A percentile compares a stretch with the other conserved stretches of the same genome.
These are phyloP conservation scores for Wickerhamomyces canadensis DNA, from an alignment of 805 yeast genomes.

Conservation along the genomic window DNA sequence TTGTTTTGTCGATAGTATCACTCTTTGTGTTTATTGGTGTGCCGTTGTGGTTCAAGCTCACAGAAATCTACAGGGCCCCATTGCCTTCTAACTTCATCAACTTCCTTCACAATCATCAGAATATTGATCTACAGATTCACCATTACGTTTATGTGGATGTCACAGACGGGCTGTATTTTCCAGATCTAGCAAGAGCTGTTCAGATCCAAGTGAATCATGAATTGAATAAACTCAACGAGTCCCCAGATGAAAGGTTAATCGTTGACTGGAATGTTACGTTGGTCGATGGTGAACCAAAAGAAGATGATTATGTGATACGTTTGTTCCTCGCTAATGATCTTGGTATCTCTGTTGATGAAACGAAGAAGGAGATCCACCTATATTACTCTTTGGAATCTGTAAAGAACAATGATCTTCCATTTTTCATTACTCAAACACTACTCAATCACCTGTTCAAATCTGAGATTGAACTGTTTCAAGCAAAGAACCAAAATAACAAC, in stretches of 20 bases:
- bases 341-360: constrained; percentile 39
- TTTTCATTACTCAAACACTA: constrained; percentile 47
- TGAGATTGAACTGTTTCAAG: constrained; percentile 30
- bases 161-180: constrained; percentile 45
- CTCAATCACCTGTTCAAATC: constrained; percentile 39
- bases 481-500: constrained; percentile 13
- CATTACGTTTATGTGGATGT: constrained; percentile 39
- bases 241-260: constrained; percentile 18
- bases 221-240: constrained; percentile 21
- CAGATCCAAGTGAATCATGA: constrained; percentile 41
- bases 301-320: constrained; percentile 30
- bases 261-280: constrained; percentile 32
- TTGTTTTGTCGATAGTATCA: constrained; percentile 15
- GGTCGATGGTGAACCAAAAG: constrained; percentile 18
- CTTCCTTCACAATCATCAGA: constrained; percentile 31
- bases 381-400: constrained; percentile 39
- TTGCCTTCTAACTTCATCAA: constrained; percentile 32
- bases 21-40: constrained; percentile 32
- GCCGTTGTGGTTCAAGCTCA: constrained; percentile 37
- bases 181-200: constrained; percentile 59
- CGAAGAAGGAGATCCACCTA: constrained; percentile 33
- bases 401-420: constrained; percentile 58
- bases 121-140: constrained; percentile 36
- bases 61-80: constrained; percentile 36
- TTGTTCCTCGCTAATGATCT: constrained; percentile 36